phyloP scores from a whole-genome alignment of 805 yeast species.

The Torulaspora maleeae region DNA sequence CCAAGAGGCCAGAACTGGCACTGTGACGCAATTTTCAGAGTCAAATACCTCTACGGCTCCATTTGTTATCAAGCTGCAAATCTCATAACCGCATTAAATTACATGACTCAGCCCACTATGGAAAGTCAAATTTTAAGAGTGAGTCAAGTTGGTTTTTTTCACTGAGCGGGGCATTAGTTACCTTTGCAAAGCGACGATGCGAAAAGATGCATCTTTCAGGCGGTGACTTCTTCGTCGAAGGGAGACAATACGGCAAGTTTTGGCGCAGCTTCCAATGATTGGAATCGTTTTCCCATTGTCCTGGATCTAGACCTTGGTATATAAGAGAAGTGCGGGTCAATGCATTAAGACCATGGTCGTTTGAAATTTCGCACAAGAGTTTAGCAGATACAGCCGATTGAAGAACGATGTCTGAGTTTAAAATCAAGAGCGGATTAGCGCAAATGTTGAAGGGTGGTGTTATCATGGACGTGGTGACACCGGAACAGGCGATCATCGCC shows the following conservation, averaged over 20 bases:
- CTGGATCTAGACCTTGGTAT: too few species aligned
- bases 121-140: not conserved
- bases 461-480: constrained; percentile 68
- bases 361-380: not conserved
- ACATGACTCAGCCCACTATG: not conserved
- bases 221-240: not conserved
- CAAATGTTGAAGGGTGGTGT: constrained; percentile 83
- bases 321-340: too few species aligned
- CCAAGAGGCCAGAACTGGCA: too few species aligned
- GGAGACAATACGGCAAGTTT: not conserved
- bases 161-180: constrained; percentile 2
- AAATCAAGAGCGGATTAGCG: constrained; percentile 73
- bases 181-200: constrained; percentile 3
- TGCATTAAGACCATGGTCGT: too few species aligned
- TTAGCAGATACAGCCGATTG: not conserved
- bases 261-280: not conserved
- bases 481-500: constrained; percentile 76
- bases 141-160: constrained; percentile 2
- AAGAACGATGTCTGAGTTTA: constrained; percentile 30
- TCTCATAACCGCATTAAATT: not conserved
- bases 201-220: not conserved
- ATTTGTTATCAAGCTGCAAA: not conserved
- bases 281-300: not conserved
- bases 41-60: not conserved
- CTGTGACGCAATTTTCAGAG: not conserved